These are phyloP conservation scores for Suillus subaureus DNA, from an alignment of 768 basidiomycete species.

Conservation along the genomic window DNA sequence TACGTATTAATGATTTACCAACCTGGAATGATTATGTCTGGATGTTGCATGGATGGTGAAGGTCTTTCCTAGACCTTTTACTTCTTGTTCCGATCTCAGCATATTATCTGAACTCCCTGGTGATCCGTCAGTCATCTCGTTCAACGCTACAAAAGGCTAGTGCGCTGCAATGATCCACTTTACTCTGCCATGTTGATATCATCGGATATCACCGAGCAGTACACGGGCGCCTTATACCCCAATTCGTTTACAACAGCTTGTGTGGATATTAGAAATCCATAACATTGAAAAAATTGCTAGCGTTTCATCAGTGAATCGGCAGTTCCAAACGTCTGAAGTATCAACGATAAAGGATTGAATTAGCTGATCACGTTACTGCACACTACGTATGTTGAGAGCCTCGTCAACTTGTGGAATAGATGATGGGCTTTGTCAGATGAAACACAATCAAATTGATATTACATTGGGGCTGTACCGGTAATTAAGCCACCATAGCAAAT, in stretches of 20 bases:
- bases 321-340: no score
- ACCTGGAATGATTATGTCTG: neutral
- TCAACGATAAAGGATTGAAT: no score
- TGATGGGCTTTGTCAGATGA: neutral
- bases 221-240: neutral
- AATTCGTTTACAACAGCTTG: neutral
- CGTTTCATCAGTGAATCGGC: neutral
- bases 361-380: neutral
- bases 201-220: neutral
- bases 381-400: neutral
- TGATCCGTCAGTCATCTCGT: neutral
- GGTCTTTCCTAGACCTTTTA: neutral
- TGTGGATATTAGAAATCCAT: neutral
- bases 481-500: neutral
- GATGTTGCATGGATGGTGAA: neutral
- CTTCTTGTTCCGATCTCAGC: neutral
- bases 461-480: neutral
- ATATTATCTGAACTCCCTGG: neutral
- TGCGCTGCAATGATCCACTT: neutral
- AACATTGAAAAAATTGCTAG: no score
- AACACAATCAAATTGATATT: neutral
- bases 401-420: neutral
- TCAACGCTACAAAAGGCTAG: neutral
- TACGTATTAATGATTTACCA: slow-evolving; percentile 28
- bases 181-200: neutral